These are phyloP conservation scores for Peronosclerospora sorghi DNA, from an alignment of 352 stramenopile genomes.

Conservation along the genomic window DNA sequence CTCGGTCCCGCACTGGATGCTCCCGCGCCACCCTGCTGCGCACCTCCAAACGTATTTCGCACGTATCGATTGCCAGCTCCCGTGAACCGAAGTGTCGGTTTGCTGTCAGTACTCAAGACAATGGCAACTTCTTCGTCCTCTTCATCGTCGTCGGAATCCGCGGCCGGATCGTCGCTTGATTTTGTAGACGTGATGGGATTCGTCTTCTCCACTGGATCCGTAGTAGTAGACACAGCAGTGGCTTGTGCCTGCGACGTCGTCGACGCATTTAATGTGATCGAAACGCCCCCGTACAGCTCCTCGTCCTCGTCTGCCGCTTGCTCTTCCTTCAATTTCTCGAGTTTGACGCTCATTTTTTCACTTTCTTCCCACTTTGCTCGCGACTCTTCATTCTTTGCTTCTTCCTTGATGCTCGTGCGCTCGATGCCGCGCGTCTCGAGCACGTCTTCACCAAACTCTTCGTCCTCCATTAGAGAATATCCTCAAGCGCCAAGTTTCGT, in stretches of 20 bases:
- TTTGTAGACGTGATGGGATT: slow-evolving; percentile 1
- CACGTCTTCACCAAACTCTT: slow-evolving; percentile 75
- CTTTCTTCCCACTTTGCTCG: slow-evolving; percentile 16
- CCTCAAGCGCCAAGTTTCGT: not conserved
- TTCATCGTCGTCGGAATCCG: slow-evolving; percentile 70
- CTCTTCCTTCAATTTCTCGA: slow-evolving; percentile 9
- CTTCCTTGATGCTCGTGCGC: slow-evolving; percentile 14
- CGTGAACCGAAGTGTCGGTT: slow-evolving; percentile 73
- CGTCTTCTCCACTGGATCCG: too few species aligned
- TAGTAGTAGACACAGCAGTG: slow-evolving; percentile 4
- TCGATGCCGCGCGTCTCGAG: slow-evolving; percentile 28
- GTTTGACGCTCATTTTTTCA: not conserved
- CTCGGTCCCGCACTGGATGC: not conserved
- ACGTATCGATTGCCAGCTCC: slow-evolving; percentile 67
- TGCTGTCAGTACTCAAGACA: slow-evolving; percentile 54
- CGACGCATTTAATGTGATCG: slow-evolving; percentile 50
- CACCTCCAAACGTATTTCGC: slow-evolving; percentile 36
- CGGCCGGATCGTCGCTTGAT: slow-evolving; percentile 12
- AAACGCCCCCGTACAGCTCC: slow-evolving; percentile 68
- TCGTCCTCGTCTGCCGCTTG: slow-evolving; percentile 61
- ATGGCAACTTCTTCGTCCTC: slow-evolving; percentile 63
- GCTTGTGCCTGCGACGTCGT: slow-evolving; percentile 17
- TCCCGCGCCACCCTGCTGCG: slow-evolving; percentile 26
- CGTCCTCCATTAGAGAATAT: slow-evolving; percentile 30
- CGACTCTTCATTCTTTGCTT: slow-evolving; percentile 18